A percentile compares a stretch with the other conserved stretches of the same genome.
Evolutionary conservation across 75 land plant genomes (phyloP).

Genomic region (Pinus tabuliformis): DNA sequence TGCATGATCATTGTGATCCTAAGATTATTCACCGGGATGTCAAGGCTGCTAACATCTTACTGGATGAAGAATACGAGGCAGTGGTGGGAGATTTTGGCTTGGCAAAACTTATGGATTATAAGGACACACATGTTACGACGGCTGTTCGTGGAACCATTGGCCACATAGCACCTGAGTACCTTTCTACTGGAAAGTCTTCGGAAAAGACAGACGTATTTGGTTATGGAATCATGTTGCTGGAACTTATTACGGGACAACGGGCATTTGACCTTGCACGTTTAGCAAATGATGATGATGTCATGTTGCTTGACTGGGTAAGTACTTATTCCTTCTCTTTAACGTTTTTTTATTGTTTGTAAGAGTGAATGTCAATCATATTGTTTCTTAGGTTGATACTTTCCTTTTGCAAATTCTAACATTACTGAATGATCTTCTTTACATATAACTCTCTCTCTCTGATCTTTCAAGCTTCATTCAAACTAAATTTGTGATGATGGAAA

Average conservation of each 20-base stretch:
- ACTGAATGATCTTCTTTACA: no score
- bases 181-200: constrained; percentile 71
- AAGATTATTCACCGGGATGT: constrained; percentile 88
- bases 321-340: not conserved
- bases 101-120: constrained; percentile 90
- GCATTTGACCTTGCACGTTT: constrained; percentile 93
- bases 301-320: constrained; percentile 67
- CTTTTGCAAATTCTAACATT: no score
- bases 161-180: constrained; percentile 75
- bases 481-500: no score
- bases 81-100: constrained; percentile 91
- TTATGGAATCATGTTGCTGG: constrained; percentile 80
- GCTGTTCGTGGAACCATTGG: constrained; percentile 81
- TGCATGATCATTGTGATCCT: constrained; percentile 85
- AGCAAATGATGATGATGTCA: constrained; percentile 93
- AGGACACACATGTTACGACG: constrained; percentile 78
- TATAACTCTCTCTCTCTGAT: no score
- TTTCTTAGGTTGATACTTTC: no score
- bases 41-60: constrained; percentile 79
- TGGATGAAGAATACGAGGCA: constrained; percentile 74
- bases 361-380: no score
- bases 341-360: no score
- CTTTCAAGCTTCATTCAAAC: no score
- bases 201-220: constrained; percentile 81
- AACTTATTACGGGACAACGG: constrained; percentile 86